Base-by-base conservation (phyloP, 345 rosid species). In the Litchi chinensis region DNA sequence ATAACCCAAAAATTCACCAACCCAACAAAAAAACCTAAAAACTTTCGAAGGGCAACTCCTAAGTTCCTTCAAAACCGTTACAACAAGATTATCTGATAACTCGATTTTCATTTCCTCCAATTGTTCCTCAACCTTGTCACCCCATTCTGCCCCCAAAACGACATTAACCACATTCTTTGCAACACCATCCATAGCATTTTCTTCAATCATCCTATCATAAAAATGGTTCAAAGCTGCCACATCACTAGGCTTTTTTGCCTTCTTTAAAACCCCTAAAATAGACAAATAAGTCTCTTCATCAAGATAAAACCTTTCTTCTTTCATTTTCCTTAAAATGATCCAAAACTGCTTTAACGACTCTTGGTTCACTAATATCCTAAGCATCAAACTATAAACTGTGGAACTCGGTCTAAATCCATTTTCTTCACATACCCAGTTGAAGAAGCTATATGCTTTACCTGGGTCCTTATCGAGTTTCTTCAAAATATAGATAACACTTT, bases 231-330 rank as follows among this genome's bases (percentile, higher is more conserved):
- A 82, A 70, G 93, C 94, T 3, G 77, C 85, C 37, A 83, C 87
- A 64, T 95, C 95, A 9, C 73, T 82, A n/a, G 66, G 64, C 85
- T 84, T 87, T 73, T 83, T 82, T 65, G 86, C 88, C 81, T 86
- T 90, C 68, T 75, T 92, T 39, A 93, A 86, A 56, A 71, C 39
- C 50, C 78, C 79, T 22, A 65, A 39, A 71, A 93, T 82, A 0
- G 95, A 86, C 39, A 22, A 32, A 77, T 87, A 89, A 10, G 97
- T 92, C 24, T 92, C 95, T 73, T 92, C 92, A 18, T 90, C 98
- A 57, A 93, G 79, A 70, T 80, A 92, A 89, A 86, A 87, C 74
- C 91, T 94, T 69, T 87, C 73, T 73, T 88, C 91, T 80, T 88
- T 93, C 94, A 93, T 93, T 81, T 87, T 89, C 68, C 72, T 80